phyloP scores from a whole-genome alignment of 176 grass and related monocot species.

The Triticum timopheevii region DNA sequence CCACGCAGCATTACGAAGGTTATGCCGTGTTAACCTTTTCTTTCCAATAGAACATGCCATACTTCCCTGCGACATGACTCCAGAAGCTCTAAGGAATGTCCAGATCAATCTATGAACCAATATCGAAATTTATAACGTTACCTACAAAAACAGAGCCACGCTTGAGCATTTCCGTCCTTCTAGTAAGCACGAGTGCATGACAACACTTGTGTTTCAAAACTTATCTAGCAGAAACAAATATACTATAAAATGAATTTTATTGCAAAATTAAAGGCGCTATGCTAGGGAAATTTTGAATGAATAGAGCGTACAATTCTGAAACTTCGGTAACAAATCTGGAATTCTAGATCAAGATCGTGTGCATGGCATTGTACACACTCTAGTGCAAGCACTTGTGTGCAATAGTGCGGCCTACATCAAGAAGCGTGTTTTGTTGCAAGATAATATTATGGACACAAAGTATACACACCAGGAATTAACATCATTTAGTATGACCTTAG shows the following conservation, averaged over 20 bases:
- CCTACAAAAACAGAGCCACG: constrained; percentile 38
- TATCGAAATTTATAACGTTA: constrained; percentile 91
- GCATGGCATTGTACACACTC: background rate
- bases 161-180: background rate
- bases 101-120: constrained; percentile 83
- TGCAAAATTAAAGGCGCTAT: background rate
- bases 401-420: too few relatives aligned
- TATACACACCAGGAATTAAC: too few relatives aligned
- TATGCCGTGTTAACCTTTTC: constrained; percentile 50
- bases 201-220: background rate
- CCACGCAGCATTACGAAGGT: background rate
- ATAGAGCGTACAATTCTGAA: too few relatives aligned
- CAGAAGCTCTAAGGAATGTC: constrained; percentile 84
- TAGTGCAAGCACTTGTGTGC: too few relatives aligned
- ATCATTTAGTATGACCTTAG: too few relatives aligned
- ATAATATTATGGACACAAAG: too few relatives aligned
- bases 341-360: background rate
- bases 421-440: too few relatives aligned
- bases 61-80: constrained; percentile 85
- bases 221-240: background rate
- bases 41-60: constrained; percentile 99
- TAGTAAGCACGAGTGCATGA: constrained; percentile 3
- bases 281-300: too few relatives aligned
- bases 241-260: background rate
- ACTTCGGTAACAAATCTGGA: background rate